Evolutionary conservation across 345 rosid genomes (phyloP), one percentile per base, ranked within the genome.

Genomic region (Toxicodendron radicans): DNA sequence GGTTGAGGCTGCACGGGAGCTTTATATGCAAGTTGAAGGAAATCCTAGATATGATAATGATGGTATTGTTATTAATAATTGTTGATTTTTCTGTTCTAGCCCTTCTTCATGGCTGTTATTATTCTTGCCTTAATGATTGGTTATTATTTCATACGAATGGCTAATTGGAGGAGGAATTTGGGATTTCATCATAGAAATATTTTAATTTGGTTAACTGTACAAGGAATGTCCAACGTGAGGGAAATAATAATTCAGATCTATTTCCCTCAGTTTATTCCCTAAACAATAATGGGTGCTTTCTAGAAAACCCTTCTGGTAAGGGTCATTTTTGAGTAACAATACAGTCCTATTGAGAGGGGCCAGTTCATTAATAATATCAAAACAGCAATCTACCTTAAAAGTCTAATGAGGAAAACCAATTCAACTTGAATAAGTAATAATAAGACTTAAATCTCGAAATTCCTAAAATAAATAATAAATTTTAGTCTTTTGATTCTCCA

Each of bases 1-100:
- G 32, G 90, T 90, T 58, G 92, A 85, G 74, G 94, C 97, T 80
- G 93, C 95, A 67, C 80, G 92, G 65, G 99, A 95, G 78, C 92
- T 95, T 46, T 91, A 73, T 73, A 73, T 78, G 83, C 94, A 95
- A 85, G 65, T 92, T 82, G 99, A 95, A 83, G 99, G 94, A 81
- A 84, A 77, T 57, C 79, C 77, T 23, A 68, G 57, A 64, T 75
- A 75, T 78, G 80, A 76, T 73, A 85, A 93, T 88, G 71, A 76
- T 46, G 38, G 24, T 72, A 51, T 67, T 72, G 3, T 45, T 79
- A 18, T 61, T 56, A 14, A 5, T 75, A 64, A 43, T 57, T 33
- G 38, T 64, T 45, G 32, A 41, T 61, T 17, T 75, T 46, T 10
- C 4, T 61, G 3, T 30, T 46, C 23, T 16, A 48, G 35, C 27